Percentiles rank a stretch among this genome's conserved stretches.
These are phyloP conservation scores for Jackrogersella minutella DNA, from an alignment of 495 filamentous ascomycete species.

Conservation along the genomic window DNA sequence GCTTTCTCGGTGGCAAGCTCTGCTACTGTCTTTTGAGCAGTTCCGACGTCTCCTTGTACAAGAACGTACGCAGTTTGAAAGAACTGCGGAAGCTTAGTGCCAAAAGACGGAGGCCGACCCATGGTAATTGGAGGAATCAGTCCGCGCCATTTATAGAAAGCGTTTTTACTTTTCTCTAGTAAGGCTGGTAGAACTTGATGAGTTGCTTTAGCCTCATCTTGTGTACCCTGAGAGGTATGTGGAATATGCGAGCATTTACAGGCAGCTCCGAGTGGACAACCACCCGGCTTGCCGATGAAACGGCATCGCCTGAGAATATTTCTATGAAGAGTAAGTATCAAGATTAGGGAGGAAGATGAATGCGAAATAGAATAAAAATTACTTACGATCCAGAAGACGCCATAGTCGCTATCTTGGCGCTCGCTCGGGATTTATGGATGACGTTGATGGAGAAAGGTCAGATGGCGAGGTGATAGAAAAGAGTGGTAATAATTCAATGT, in stretches of 20 bases:
- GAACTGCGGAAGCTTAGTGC: constrained; percentile 8
- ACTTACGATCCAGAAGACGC: background rate
- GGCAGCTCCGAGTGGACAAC: background rate
- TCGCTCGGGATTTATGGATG: background rate
- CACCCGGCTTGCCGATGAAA: background rate
- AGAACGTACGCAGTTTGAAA: constrained; percentile 21
- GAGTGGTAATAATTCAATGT: background rate
- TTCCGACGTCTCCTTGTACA: constrained; percentile 13
- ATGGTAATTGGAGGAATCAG: background rate
- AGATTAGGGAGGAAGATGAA: background rate
- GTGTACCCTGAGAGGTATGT: background rate
- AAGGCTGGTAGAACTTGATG: background rate
- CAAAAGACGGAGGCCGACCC: background rate
- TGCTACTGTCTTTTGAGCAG: constrained; percentile 10
- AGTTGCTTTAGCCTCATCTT: background rate
- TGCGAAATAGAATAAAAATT: background rate
- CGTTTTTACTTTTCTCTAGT: background rate
- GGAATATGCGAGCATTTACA: background rate
- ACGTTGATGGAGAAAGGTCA: background rate
- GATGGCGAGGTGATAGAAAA: no score
- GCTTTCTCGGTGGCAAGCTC: constrained; percentile 21
- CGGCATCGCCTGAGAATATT: background rate
- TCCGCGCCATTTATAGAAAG: constrained; percentile 12
- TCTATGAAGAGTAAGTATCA: background rate
- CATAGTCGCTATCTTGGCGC: background rate